Evolutionary conservation across 495 filamentous ascomycete species (phyloP).

Genomic region (Aspergillus biplanus): DNA sequence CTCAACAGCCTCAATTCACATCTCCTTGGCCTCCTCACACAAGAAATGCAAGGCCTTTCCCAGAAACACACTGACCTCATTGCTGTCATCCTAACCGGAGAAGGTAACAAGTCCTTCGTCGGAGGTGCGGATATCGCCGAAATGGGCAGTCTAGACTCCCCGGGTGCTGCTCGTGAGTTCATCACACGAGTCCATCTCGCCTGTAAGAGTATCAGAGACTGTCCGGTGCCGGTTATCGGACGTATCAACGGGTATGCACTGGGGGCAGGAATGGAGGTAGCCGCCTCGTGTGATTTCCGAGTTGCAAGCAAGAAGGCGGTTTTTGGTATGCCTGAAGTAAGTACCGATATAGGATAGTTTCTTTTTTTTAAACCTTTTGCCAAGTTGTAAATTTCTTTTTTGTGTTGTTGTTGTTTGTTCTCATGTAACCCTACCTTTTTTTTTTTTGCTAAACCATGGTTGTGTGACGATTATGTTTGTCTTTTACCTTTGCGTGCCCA

Average conservation of each 20-base stretch:
- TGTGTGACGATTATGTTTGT: neutral
- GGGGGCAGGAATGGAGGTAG: slow-evolving; percentile 29
- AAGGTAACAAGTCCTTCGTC: slow-evolving; percentile 29
- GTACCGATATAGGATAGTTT: neutral
- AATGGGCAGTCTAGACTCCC: slow-evolving; percentile 22
- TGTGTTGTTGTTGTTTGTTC: no score
- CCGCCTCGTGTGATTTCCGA: slow-evolving; percentile 30
- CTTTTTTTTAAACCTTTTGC: no score
- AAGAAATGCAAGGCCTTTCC: slow-evolving; percentile 13
- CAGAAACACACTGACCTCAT: slow-evolving; percentile 20
- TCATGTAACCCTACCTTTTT: neutral
- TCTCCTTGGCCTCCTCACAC: slow-evolving; percentile 20
- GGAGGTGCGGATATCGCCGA: slow-evolving; percentile 31
- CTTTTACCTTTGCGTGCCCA: neutral
- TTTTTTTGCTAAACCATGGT: neutral
- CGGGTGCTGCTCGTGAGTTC: slow-evolving; percentile 22
- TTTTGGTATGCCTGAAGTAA: slow-evolving; percentile 35
- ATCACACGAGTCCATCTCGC: slow-evolving; percentile 27
- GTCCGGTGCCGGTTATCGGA: slow-evolving; percentile 30
- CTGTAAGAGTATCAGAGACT: slow-evolving; percentile 23
- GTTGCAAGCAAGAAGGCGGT: slow-evolving; percentile 26
- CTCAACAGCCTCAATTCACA: slow-evolving; percentile 30
- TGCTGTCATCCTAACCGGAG: slow-evolving; percentile 29
- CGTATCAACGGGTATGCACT: slow-evolving; percentile 31
- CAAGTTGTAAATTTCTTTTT: no score